Evolutionary conservation across 495 filamentous ascomycete genomes (phyloP).

Genomic region (Hypoxylon subgilvum): DNA sequence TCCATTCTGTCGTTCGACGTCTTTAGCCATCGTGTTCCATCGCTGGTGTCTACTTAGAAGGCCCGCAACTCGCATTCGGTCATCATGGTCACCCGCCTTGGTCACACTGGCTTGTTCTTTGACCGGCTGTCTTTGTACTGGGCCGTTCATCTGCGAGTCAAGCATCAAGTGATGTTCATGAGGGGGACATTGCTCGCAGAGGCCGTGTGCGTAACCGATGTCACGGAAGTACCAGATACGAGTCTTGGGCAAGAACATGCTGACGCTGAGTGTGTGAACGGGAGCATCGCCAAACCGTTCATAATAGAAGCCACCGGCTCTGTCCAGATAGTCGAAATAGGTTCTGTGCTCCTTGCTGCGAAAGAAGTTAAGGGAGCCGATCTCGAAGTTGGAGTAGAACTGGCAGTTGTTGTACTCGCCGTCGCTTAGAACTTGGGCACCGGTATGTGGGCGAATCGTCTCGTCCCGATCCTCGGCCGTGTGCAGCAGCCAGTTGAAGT

Average conservation of each 20-base stretch:
- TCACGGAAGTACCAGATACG: conserved; percentile 60
- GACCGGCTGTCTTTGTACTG: conserved; percentile 7
- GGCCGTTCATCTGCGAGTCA: conserved; percentile 10
- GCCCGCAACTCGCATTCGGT: conserved; percentile 10
- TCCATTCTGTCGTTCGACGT: conserved; percentile 38
- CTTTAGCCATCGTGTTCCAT: conserved; percentile 37
- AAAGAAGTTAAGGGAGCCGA: conserved; percentile 66
- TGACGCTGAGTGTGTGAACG: conserved; percentile 63
- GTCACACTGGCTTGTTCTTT: conserved; percentile 2
- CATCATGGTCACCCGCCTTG: neutral
- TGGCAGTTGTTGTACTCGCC: conserved; percentile 59
- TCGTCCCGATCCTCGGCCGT: conserved; percentile 17
- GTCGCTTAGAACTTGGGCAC: conserved; percentile 10
- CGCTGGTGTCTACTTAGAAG: conserved; percentile 41
- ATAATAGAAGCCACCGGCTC: conserved; percentile 66
- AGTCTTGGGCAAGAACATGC: conserved; percentile 55
- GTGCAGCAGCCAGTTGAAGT: conserved; percentile 57
- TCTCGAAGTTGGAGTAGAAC: conserved; percentile 68
- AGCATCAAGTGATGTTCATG: conserved; percentile 22
- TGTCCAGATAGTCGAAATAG: conserved; percentile 65
- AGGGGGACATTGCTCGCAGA: conserved; percentile 51
- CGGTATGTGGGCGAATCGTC: conserved; percentile 19
- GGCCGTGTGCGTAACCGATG: conserved; percentile 61
- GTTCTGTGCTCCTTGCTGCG: conserved; percentile 60
- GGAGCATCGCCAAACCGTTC: conserved; percentile 69